Evolutionary conservation across 2,329 filamentous ascomycete species (phyloP).

Genomic region (Ophiostoma montium): DNA sequence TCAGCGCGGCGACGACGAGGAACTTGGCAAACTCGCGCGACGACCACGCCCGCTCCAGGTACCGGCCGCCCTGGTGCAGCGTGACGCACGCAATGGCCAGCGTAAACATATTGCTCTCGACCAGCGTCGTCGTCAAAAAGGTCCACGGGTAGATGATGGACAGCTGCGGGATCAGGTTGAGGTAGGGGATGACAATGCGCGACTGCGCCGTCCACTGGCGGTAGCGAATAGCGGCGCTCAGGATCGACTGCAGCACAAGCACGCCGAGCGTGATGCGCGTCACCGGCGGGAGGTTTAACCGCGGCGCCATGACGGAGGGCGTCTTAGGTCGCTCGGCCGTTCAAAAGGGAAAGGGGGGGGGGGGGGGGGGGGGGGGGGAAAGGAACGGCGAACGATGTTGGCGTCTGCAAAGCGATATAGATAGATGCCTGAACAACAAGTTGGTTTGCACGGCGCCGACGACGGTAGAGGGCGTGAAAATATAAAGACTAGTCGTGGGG

Average conservation of each 20-base stretch:
- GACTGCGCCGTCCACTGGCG: conserved; percentile 50
- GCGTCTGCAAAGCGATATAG: too few species aligned
- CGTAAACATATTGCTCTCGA: conserved; percentile 88
- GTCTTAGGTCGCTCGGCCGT: too few species aligned
- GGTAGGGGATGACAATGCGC: conserved; percentile 65
- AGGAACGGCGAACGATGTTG: neutral
- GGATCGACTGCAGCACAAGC: conserved; percentile 62
- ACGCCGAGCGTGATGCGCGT: conserved; percentile 69
- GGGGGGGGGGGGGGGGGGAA: neutral
- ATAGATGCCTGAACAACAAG: too few species aligned
- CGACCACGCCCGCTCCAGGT: conserved; percentile 92
- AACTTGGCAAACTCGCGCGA: conserved; percentile 87
- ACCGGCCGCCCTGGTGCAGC: conserved; percentile 82
- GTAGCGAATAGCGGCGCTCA: conserved; percentile 69
- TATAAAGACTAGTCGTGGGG: neutral
- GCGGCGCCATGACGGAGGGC: conserved; percentile 47
- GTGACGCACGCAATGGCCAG: conserved; percentile 63
- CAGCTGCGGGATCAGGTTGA: conserved; percentile 71
- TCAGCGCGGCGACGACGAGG: conserved; percentile 57
- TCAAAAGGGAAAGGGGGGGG: neutral
- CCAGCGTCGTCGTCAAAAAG: conserved; percentile 68
- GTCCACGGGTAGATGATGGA: conserved; percentile 91
- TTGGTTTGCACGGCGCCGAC: too few species aligned
- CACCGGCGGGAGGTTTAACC: conserved; percentile 85
- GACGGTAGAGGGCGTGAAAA: neutral